Conservation (phyloP, 2,329 filamentous ascomycete species). For the Fusarium equiseti region DNA sequence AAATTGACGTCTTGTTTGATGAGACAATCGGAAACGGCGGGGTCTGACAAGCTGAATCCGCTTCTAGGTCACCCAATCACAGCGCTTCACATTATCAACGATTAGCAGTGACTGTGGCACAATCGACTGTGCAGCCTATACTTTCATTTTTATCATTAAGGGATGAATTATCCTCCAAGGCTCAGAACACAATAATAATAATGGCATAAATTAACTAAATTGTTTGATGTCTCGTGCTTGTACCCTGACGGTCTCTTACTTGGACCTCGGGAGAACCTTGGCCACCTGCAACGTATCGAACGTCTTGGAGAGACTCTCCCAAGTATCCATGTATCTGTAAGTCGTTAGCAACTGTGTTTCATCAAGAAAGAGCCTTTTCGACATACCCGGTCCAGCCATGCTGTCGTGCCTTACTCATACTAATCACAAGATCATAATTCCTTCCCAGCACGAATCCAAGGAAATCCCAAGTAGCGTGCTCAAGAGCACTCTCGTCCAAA, state of each 20-base stretch:
- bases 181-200: neutral
- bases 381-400: slow-evolving; percentile 6
- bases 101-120: neutral
- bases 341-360: neutral
- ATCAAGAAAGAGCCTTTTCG: rapidly evolving
- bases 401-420: slow-evolving; percentile 8
- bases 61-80: neutral
- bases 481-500: slow-evolving; percentile 3
- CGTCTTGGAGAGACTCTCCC: slow-evolving; percentile 1
- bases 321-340: slow-evolving; percentile 1
- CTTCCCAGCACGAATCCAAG: slow-evolving; percentile 10
- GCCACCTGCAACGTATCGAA: neutral
- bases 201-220: neutral
- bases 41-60: neutral
- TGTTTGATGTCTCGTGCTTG: neutral
- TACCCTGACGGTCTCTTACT: neutral
- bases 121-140: neutral
- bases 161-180: neutral
- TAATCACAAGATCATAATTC: slow-evolving; percentile 13
- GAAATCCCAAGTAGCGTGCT: slow-evolving; percentile 9
- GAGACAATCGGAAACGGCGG: neutral
- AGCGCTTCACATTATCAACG: neutral
- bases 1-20: neutral
- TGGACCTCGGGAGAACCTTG: neutral
- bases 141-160: neutral